These are phyloP conservation scores for Dictyostelium capitatum DNA, from an alignment of 78 protist genomes.

Conservation along the genomic window DNA sequence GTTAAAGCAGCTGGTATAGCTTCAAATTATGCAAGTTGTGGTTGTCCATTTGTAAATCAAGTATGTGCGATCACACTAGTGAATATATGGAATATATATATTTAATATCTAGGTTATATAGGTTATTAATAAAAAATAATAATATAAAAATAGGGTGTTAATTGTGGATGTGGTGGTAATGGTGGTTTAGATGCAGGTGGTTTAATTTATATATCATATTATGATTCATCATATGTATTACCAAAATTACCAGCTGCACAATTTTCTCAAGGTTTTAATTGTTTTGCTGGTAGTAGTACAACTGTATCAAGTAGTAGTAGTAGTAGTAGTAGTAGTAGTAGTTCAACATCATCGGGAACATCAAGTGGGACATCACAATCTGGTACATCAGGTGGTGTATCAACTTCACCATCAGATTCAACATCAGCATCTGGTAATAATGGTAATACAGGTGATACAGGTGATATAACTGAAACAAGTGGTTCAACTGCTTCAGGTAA, in stretches of 20 bases:
- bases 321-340: not conserved
- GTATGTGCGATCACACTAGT: too few relatives aligned
- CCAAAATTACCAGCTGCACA: not conserved
- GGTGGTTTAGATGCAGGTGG: slow-evolving; percentile 1
- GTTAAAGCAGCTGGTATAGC: too few relatives aligned
- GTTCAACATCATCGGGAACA: too few relatives aligned
- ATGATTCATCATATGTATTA: too few relatives aligned
- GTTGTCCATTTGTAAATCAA: not conserved
- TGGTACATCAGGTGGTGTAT: too few relatives aligned
- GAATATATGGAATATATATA: too few relatives aligned
- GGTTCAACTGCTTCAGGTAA: too few relatives aligned
- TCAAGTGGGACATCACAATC: too few relatives aligned
- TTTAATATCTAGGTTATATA: too few relatives aligned
- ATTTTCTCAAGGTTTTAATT: slow-evolving; percentile 21
- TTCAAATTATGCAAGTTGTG: not conserved
- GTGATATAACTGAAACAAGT: too few relatives aligned
- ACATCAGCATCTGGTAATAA: not conserved
- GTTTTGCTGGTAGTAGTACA: not conserved
- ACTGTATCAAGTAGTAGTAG: not conserved
- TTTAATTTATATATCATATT: too few relatives aligned
- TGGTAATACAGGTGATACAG: too few relatives aligned
- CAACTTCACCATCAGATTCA: not conserved
- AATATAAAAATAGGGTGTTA: slow-evolving; percentile 3
- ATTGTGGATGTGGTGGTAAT: slow-evolving; percentile 35
- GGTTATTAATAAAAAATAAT: not conserved